phyloP scores from a whole-genome alignment of 176 grass and related monocot species.

The Carex kokanica region DNA sequence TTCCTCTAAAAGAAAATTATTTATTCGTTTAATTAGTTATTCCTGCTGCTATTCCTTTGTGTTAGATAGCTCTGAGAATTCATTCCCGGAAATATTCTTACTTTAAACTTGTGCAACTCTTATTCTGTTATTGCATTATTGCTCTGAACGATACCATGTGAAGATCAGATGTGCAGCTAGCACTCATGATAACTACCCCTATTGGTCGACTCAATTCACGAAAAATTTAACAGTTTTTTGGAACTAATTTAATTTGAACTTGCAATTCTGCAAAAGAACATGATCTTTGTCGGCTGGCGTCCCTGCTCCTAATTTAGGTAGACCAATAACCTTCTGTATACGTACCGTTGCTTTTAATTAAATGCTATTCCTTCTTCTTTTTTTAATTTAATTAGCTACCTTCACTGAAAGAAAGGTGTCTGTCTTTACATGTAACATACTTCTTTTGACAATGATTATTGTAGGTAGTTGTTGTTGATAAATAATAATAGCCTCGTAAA shows the following conservation, averaged over 20 bases:
- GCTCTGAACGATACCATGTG: conserved; percentile 21
- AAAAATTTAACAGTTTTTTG: not conserved
- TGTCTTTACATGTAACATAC: not conserved
- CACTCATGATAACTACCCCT: conserved; percentile 12
- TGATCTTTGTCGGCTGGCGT: not conserved
- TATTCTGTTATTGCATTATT: not conserved
- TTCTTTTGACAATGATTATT: not conserved
- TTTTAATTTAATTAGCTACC: not conserved
- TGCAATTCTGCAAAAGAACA: conserved; percentile 8
- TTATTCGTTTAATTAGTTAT: no score
- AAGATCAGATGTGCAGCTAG: conserved; percentile 5
- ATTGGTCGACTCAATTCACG: not conserved
- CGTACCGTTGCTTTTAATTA: not conserved
- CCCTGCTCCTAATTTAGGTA: not conserved
- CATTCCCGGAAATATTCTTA: not conserved
- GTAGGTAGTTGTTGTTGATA: not conserved
- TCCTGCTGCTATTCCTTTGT: not conserved
- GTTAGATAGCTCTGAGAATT: not conserved
- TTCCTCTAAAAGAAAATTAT: not conserved
- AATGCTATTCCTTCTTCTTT: not conserved
- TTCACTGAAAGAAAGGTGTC: not conserved
- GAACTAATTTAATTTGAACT: not conserved
- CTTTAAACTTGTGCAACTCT: not conserved
- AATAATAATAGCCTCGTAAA: not conserved
- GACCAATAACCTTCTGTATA: not conserved